These are phyloP conservation scores for Adiantum capillusveneris DNA, from an alignment of 75 land plant species.

Conservation along the genomic window DNA sequence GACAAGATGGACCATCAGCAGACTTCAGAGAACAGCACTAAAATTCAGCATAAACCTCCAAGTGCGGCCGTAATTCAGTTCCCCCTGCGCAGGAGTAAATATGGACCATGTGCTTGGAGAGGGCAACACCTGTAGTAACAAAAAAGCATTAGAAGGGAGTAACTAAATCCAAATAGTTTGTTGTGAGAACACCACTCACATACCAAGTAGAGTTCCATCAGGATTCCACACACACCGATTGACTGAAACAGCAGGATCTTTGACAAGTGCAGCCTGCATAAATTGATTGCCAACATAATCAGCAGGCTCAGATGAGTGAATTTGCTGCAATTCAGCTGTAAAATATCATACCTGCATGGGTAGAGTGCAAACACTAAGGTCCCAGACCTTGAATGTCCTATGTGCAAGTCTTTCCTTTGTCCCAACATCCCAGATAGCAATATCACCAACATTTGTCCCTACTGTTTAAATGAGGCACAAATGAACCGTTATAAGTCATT, in stretches of 20 bases:
- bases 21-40: too few relatives aligned
- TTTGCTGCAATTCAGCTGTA: background rate
- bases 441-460: conserved; percentile 85
- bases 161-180: too few relatives aligned
- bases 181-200: too few relatives aligned
- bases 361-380: conserved; percentile 46
- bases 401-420: conserved; percentile 44
- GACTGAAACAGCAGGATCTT: conserved; percentile 61
- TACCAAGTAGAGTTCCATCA: conserved; percentile 81
- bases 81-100: conserved; percentile 52
- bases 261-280: conserved; percentile 64
- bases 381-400: conserved; percentile 79
- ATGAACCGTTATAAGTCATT: too few relatives aligned
- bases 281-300: too few relatives aligned
- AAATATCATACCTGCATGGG: conserved; percentile 50
- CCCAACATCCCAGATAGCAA: conserved; percentile 74
- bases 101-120: conserved; percentile 75
- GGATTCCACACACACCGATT: conserved; percentile 78
- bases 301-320: background rate
- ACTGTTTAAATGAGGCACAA: conserved; percentile 49
- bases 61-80: conserved; percentile 49
- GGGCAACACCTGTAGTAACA: conserved; percentile 66
- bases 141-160: too few relatives aligned
- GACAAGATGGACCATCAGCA: too few relatives aligned
- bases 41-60: conserved; percentile 42